phyloP scores from a whole-genome alignment of 768 basidiomycete genomes.

The Lentinus brumalis region DNA sequence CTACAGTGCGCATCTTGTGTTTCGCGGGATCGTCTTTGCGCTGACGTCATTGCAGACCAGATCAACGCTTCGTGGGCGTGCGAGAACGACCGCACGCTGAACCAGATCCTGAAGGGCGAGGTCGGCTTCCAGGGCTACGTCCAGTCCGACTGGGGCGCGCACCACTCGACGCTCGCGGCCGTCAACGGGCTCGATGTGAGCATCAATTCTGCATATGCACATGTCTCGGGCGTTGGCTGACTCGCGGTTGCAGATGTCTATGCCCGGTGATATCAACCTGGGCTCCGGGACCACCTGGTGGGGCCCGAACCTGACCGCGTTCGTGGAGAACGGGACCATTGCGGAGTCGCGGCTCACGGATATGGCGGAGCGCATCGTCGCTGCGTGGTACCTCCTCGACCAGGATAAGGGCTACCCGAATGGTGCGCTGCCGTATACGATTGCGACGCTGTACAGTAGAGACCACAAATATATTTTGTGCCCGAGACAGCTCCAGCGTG shows the following conservation, averaged over 20 bases:
- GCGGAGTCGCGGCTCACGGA: constrained; percentile 67
- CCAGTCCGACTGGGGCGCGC: constrained; percentile 76
- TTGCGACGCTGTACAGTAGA: no score
- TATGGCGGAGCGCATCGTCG: constrained; percentile 81
- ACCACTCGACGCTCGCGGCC: constrained; percentile 61
- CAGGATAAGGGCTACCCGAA: constrained; percentile 68
- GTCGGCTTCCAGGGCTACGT: constrained; percentile 78
- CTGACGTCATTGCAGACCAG: no score
- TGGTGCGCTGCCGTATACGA: no score
- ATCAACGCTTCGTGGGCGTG: no score
- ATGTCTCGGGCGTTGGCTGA: not conserved
- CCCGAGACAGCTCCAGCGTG: no score
- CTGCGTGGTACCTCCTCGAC: constrained; percentile 65
- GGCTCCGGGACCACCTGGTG: constrained; percentile 58
- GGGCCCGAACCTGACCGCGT: constrained; percentile 66
- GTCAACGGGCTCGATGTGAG: constrained; percentile 66
- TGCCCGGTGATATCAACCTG: constrained; percentile 64
- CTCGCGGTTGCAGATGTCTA: constrained; percentile 55
- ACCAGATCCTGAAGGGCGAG: constrained; percentile 73
- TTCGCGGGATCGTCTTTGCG: no score
- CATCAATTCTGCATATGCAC: not conserved
- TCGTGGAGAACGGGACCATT: constrained; percentile 76
- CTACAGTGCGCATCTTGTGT: constrained; percentile 60
- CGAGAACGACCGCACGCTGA: no score
- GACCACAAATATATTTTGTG: no score